These are phyloP conservation scores for Phalaenopsis hybrid DNA, from an alignment of 116 monocot species.

Conservation along the genomic window DNA sequence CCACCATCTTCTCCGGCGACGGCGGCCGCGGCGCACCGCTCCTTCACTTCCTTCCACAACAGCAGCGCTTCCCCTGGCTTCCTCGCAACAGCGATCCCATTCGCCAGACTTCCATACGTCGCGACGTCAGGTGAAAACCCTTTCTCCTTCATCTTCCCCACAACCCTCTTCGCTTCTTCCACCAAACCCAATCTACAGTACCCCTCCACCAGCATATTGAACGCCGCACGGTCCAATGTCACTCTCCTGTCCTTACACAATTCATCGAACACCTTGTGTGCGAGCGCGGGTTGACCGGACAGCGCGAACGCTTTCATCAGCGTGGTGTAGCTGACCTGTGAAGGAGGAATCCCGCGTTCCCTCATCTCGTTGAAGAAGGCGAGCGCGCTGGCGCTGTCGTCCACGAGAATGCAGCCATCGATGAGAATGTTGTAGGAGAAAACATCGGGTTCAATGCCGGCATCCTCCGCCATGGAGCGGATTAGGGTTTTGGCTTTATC, in stretches of 20 bases:
- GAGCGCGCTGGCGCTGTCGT: constrained; percentile 77
- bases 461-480: constrained; percentile 32
- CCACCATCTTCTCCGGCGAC: neutral
- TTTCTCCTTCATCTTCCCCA: constrained; percentile 71
- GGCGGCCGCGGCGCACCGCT: constrained; percentile 25
- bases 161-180: constrained; percentile 55
- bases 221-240: constrained; percentile 67
- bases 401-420: constrained; percentile 76
- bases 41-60: constrained; percentile 93
- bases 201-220: constrained; percentile 88
- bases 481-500: constrained; percentile 62
- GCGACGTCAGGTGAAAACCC: constrained; percentile 64
- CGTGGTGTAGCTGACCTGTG: constrained; percentile 89
- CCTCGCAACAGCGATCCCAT: constrained; percentile 65
- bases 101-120: constrained; percentile 93
- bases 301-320: constrained; percentile 94
- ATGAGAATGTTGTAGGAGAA: constrained; percentile 86
- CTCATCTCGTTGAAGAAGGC: constrained; percentile 92
- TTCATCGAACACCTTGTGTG: constrained; percentile 91
- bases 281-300: constrained; percentile 68
- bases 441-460: constrained; percentile 64
- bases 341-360: constrained; percentile 65
- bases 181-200: constrained; percentile 74
- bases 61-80: constrained; percentile 87
- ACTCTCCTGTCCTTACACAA: constrained; percentile 72